These are phyloP conservation scores for Pistacia atlantica DNA, from an alignment of 345 rosid species.

Conservation along the genomic window DNA sequence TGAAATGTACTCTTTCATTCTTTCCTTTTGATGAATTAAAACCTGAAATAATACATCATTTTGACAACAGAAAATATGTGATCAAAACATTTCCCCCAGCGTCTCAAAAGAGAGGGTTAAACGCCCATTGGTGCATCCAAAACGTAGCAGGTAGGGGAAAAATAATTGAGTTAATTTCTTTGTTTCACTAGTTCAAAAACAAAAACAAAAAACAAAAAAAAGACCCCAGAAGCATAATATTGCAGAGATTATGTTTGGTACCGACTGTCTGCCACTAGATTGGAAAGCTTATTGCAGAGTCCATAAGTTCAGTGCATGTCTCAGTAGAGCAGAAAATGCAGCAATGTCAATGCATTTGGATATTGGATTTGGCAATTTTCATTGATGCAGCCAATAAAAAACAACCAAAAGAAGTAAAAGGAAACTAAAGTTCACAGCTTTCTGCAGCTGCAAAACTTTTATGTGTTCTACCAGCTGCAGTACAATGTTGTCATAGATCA, in stretches of 20 bases:
- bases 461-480: background rate
- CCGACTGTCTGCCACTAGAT: slow-evolving; percentile 12
- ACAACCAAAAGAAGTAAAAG: background rate
- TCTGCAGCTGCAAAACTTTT: background rate
- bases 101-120: background rate
- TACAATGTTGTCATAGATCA: slow-evolving; percentile 13
- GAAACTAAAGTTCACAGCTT: background rate
- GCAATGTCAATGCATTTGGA: background rate
- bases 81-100: background rate
- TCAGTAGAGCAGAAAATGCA: slow-evolving; percentile 1
- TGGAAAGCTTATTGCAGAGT: background rate
- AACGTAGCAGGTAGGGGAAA: background rate
- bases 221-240: background rate
- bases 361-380: background rate
- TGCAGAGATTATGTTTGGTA: slow-evolving; percentile 11
- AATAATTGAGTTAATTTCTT: background rate
- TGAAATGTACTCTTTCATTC: background rate
- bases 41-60: background rate
- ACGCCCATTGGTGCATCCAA: background rate
- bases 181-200: background rate
- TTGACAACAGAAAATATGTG: background rate
- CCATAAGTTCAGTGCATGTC: background rate
- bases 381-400: background rate
- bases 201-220: background rate
- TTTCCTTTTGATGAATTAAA: background rate